Base-by-base conservation (phyloP, 228 moss, liverwort and hornwort genomes). In the Sphagnum fallax region DNA sequence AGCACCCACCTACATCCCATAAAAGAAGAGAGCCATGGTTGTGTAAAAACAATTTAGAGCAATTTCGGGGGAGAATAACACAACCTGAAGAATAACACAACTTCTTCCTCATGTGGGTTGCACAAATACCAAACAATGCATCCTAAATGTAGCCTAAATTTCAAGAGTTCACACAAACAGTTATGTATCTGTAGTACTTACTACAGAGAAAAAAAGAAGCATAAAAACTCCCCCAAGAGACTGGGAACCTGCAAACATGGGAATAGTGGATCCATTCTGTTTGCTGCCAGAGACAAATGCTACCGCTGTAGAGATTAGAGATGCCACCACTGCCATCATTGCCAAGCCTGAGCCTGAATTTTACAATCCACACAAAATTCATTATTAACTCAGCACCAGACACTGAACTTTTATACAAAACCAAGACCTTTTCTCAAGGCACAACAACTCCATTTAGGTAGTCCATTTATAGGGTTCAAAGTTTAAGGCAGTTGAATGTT, bases 161-260 rank as follows among this genome's bases (percentile, higher is more conserved):
- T 32, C 32, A 32, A 32, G 32, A 32, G 32, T 32, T 32, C 32
- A 32, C 32, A 32, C 32, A 32, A 32, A 32, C 32, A 32, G 32
- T 32, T 32, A 32, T 32, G 32, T 32, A 32, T 32, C 32, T 32
- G 55, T 18, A 50, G n/a, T 71, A 52, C 86, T 61, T 72, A 93
- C 97, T 88, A 93, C 97, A 64, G 93, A 74, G 75, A 98, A 98
- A 76, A 93, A 98, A 16, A 98, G 84, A 58, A 93, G 89, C 97
- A 98, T 98, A 4, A 93, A 81, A 62, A 84, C 84, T 75, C 90
- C 90, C 53, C 97, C 91, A 68, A 93, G 78, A n/a, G 87, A 87
- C 65, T 93, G 81, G 16, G 97, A 88, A 69, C 97, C 97, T 32
- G 91, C 84, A 73, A 98, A 98, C 53, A 90, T 71, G 52, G 91